Evolutionary conservation across 768 basidiomycete species (phyloP), one percentile per base, ranked within the genome.

Genomic region (Leccinum imitatum): DNA sequence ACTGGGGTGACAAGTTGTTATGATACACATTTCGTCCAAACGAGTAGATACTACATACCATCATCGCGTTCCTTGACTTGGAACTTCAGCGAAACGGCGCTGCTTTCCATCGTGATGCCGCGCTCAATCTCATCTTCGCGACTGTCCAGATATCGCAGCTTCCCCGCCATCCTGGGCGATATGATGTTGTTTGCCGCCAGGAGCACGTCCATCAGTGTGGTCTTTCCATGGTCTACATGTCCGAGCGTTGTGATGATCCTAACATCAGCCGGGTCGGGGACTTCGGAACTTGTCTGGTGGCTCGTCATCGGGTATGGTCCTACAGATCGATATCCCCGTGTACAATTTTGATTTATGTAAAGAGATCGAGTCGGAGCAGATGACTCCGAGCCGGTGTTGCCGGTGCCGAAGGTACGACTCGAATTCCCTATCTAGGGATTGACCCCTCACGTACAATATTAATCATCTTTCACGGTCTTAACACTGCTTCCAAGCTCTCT

Each of bases 81-180:
- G 69, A 97, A 99, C 62, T 86, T 84, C 56, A 98, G 78, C 4
- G 91, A 94, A 6, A 98, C 90, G 0, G 97, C 95, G 72, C 92
- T 95, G 64, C 92, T 93, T 75, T 99, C 95, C 97, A 99, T 98
- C 0, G 97, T 98, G 61, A 99, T 99, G 3, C 97, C 97, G 53
- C 97, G 80, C 75, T 98, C 89, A 68, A 98, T 95, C 69, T 99
- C 97, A 67, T 98, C 97, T 71, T 98, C 95, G 64, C 97, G 82
- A 59, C 90, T 93, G 71, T 99, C 97, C 56, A 98, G 79, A 72
- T 96, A 99, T 56, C 97, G 82, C 74, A 98, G 87, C 73, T 97
- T 98, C 10, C 97, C 97, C 2, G 95, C 96, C 87, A 98, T 91
- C 56, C 91, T 79, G 10, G 87, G 76, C 0, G 96, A 98, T 68